Evolutionary conservation across 129 eudicot genomes (phyloP).

Genomic region (Daucus carota): DH1_v3.0 NC_030383.2:1036501-1037000

Average conservation of each 20-base stretch:
- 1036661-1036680: constrained; percentile 37
- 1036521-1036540: constrained; percentile 72
- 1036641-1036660: constrained; percentile 30
- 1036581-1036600: constrained; percentile 52
- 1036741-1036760: background rate
- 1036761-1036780: background rate
- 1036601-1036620: constrained; percentile 58
- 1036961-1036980: background rate
- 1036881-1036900: background rate
- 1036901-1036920: background rate
- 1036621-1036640: constrained; percentile 47
- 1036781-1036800: background rate
- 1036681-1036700: constrained; percentile 34
- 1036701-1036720: constrained; percentile 8
- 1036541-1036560: constrained; percentile 45
- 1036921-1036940: background rate
- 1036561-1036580: constrained; percentile 49
- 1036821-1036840: background rate
- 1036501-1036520: constrained; percentile 9
- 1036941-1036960: background rate
- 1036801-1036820: background rate
- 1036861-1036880: background rate
- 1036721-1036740: background rate
- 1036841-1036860: background rate
- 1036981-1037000: background rate